Evolutionary conservation across 306 rosid genomes (phyloP).

Genomic region (Trichosanthes truncata): DNA sequence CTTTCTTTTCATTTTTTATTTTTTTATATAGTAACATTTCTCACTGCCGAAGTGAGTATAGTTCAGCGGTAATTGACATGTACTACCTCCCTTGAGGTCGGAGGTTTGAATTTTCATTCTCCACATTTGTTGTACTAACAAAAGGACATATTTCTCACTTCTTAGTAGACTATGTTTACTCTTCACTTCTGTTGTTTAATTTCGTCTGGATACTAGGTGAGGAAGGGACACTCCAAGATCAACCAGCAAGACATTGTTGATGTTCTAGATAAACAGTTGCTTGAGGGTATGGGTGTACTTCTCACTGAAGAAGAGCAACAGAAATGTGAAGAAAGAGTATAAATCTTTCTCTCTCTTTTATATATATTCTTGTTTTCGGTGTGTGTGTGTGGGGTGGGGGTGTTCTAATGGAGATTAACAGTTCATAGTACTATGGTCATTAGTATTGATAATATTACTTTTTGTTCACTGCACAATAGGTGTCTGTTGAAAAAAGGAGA

Average conservation of each 20-base stretch:
- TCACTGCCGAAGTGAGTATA: neutral
- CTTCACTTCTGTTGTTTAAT: slow-evolving; percentile 1
- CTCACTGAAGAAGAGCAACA: slow-evolving; percentile 95
- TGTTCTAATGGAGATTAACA: slow-evolving; percentile 4
- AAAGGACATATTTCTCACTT: neutral
- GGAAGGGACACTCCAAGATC: slow-evolving; percentile 71
- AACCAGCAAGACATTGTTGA: slow-evolving; percentile 70
- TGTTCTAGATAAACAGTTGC: slow-evolving; percentile 92
- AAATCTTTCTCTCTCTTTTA: neutral
- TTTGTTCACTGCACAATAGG: slow-evolving; percentile 26
- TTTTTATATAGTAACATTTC: neutral
- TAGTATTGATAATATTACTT: neutral
- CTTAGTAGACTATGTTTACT: slow-evolving; percentile 7
- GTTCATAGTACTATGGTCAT: slow-evolving; percentile 1
- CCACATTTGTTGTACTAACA: too few species aligned
- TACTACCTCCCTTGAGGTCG: too few species aligned
- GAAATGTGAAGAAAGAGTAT: slow-evolving; percentile 82
- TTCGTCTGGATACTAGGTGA: slow-evolving; percentile 48
- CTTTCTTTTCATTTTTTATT: neutral
- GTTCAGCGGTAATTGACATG: too few species aligned
- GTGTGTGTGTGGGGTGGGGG: neutral
- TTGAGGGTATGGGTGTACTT: slow-evolving; percentile 99
- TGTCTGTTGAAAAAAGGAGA: slow-evolving; percentile 69
- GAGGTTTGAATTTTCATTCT: too few species aligned
- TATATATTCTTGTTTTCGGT: neutral